phyloP scores from a whole-genome alignment of 352 stramenopile species.

The Phytopythium helicoides region DNA sequence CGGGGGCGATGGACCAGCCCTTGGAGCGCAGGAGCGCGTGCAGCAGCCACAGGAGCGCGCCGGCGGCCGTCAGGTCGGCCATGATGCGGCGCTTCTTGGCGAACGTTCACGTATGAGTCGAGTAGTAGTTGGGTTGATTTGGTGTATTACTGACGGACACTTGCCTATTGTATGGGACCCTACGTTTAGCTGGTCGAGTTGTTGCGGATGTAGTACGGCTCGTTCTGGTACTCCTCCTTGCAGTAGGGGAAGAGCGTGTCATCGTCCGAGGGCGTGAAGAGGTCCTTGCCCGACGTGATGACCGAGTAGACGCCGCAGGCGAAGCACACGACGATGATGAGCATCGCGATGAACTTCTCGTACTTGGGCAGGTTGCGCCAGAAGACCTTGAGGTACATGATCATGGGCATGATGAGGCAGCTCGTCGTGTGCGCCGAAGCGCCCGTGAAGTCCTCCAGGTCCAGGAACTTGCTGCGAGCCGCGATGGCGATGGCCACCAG shows the following conservation, averaged over 20 bases:
- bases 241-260: constrained; percentile 59
- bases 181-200: constrained; percentile 23
- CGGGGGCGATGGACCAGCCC: constrained; percentile 9
- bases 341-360: constrained; percentile 37
- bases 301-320: constrained; percentile 48
- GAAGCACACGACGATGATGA: constrained; percentile 43
- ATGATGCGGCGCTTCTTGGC: too few species aligned
- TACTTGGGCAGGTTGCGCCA: constrained; percentile 33
- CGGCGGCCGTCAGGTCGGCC: constrained; percentile 12
- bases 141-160: too few species aligned
- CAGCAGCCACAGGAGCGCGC: constrained; percentile 40
- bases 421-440: constrained; percentile 48
- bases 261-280: constrained; percentile 44
- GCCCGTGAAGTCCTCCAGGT: constrained; percentile 53
- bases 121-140: too few species aligned
- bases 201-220: constrained; percentile 43
- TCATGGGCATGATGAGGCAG: constrained; percentile 49
- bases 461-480: constrained; percentile 47
- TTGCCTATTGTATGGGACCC: too few species aligned
- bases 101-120: too few species aligned
- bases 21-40: constrained; percentile 27
- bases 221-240: constrained; percentile 35
- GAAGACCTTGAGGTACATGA: constrained; percentile 52
- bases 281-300: constrained; percentile 45
- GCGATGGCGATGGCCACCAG: constrained; percentile 40